phyloP scores from a whole-genome alignment of 306 rosid genomes.

The Urtica urens region DNA sequence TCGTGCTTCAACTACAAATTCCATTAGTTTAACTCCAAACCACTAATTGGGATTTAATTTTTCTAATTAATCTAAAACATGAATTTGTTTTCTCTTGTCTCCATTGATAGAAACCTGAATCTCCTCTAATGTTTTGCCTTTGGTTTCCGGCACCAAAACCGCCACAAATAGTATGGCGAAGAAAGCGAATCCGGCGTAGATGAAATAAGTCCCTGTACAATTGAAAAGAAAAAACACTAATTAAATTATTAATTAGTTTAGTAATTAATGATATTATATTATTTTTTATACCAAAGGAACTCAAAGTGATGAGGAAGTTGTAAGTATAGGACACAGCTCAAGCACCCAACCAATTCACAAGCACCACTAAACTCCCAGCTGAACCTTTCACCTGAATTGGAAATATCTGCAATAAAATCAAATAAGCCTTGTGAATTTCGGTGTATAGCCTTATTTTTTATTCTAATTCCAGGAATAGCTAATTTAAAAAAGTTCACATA shows the following conservation, averaged over 20 bases:
- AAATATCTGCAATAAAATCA: slow-evolving; percentile 41
- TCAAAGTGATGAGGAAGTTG: slow-evolving; percentile 75
- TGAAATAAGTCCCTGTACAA: slow-evolving; percentile 60
- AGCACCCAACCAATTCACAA: slow-evolving; percentile 73
- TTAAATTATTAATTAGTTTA: neutral
- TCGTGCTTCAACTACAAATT: no score
- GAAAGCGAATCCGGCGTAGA: slow-evolving; percentile 57
- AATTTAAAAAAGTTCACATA: neutral
- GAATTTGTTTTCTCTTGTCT: slow-evolving; percentile 8
- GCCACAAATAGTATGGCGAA: slow-evolving; percentile 58
- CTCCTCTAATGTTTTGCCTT: slow-evolving; percentile 87
- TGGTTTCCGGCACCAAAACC: slow-evolving; percentile 77
- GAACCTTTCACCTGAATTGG: slow-evolving; percentile 72
- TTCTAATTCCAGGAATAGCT: neutral
- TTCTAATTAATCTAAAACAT: slow-evolving; percentile 2
- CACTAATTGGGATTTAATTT: no score
- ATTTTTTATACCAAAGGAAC: slow-evolving; percentile 41
- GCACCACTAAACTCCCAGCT: slow-evolving; percentile 71
- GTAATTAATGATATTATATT: neutral
- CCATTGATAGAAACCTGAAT: slow-evolving; percentile 55
- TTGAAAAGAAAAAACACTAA: neutral
- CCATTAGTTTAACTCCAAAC: no score
- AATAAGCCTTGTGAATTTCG: neutral
- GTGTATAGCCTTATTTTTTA: neutral
- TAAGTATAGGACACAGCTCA: slow-evolving; percentile 72